Evolutionary conservation across 768 basidiomycete genomes (phyloP).

Genomic region (Pleurotus tuber-regium): DNA sequence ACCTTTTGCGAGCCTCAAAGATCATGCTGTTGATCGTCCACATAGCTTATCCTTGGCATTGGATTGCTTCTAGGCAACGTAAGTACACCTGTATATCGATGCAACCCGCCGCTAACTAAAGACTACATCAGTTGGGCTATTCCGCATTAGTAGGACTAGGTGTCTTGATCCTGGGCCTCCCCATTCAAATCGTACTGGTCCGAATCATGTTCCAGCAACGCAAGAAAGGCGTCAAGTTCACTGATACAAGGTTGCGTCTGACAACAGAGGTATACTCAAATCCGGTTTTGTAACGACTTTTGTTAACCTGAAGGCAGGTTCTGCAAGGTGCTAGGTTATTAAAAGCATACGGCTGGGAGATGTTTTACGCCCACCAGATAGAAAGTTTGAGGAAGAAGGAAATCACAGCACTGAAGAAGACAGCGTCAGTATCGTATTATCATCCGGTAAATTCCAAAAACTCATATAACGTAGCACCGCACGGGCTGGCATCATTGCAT

Average conservation of each 20-base stretch:
- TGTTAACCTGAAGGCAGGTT: slow-evolving; percentile 23
- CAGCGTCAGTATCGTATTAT: slow-evolving; percentile 15
- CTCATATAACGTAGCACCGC: slow-evolving; percentile 17
- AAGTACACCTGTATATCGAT: slow-evolving; percentile 11
- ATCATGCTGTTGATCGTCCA: neutral
- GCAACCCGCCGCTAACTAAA: neutral
- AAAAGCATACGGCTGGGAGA: slow-evolving; percentile 45
- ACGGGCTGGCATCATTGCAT: slow-evolving; percentile 20
- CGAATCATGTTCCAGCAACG: slow-evolving; percentile 42
- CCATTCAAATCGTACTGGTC: slow-evolving; percentile 43
- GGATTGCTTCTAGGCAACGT: slow-evolving; percentile 49
- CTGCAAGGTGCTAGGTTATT: slow-evolving; percentile 46
- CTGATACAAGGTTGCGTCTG: slow-evolving; percentile 51
- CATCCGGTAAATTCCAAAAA: neutral
- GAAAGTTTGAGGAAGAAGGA: slow-evolving; percentile 16
- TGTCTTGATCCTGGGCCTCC: slow-evolving; percentile 46
- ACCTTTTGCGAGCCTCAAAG: neutral
- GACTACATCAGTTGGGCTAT: slow-evolving; percentile 45
- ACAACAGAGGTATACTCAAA: slow-evolving; percentile 40
- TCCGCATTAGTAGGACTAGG: slow-evolving; percentile 54
- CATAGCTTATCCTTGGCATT: slow-evolving; percentile 44
- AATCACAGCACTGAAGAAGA: slow-evolving; percentile 17
- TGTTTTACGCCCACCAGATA: slow-evolving; percentile 25
- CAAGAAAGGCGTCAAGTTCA: slow-evolving; percentile 44
- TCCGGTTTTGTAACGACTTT: neutral